These are phyloP conservation scores for Oryza glaberrima DNA, from an alignment of 176 grass and related monocot genomes.

Conservation along the genomic window DNA sequence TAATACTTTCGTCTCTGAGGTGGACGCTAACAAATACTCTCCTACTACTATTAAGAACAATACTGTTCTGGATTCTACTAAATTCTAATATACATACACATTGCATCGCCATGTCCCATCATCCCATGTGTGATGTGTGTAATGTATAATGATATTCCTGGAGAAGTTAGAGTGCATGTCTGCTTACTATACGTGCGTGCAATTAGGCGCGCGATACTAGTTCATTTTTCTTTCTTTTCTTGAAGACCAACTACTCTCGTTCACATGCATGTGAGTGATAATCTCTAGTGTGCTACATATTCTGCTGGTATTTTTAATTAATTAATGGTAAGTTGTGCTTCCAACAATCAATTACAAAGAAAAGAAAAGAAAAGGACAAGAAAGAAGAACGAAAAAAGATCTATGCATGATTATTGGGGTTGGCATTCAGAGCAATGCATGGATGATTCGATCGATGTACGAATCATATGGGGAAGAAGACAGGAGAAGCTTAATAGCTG, in stretches of 20 bases:
- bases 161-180: background rate
- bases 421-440: background rate
- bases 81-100: background rate
- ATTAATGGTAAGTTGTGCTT: background rate
- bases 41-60: background rate
- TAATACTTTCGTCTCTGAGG: background rate
- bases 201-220: background rate
- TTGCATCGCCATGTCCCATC: background rate
- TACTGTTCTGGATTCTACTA: background rate
- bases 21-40: background rate
- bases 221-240: background rate
- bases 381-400: background rate
- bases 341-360: background rate
- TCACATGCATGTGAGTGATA: background rate
- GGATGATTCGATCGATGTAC: conserved; percentile 5
- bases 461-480: background rate
- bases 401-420: background rate
- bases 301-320: background rate
- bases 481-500: background rate
- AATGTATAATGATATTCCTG: background rate
- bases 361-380: background rate
- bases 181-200: background rate
- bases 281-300: background rate
- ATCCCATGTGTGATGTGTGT: background rate
- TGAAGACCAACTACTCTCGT: background rate